Percentiles rank a stretch among this genome's conserved stretches.
These are phyloP conservation scores for Leishmania gerbilli DNA, from an alignment of 208 protist species.

Conservation along the genomic window DNA sequence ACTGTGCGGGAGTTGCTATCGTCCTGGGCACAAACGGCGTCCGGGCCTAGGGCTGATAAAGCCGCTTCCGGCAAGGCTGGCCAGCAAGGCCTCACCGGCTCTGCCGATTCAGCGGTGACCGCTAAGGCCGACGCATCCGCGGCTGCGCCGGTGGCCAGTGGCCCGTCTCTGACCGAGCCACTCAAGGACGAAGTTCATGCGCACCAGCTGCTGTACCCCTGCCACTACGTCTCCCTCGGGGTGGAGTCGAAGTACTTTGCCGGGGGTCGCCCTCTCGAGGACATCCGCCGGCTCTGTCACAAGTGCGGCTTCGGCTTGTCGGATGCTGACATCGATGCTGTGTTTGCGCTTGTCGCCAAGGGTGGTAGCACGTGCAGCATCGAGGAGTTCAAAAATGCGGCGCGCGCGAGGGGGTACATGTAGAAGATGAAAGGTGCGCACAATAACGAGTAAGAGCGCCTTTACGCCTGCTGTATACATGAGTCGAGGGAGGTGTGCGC, in stretches of 20 bases:
- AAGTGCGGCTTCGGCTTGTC: conserved; percentile 74
- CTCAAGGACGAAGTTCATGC: conserved; percentile 72
- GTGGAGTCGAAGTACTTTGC: conserved; percentile 87
- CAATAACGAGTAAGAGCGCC: neutral
- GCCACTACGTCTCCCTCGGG: conserved; percentile 77
- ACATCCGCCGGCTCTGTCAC: conserved; percentile 59
- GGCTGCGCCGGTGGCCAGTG: neutral
- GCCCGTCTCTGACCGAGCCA: neutral
- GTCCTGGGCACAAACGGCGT: conserved; percentile 43
- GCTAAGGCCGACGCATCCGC: neutral
- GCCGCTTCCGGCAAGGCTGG: neutral
- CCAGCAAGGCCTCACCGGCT: conserved; percentile 1
- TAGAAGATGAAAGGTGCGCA: conserved; percentile 16
- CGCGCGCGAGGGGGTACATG: conserved; percentile 69
- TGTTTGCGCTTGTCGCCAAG: conserved; percentile 54
- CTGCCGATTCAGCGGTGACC: neutral
- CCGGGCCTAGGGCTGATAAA: neutral
- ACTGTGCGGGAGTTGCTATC: conserved; percentile 58
- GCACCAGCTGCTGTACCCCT: conserved; percentile 81
- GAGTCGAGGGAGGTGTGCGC: neutral
- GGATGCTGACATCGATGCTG: conserved; percentile 69
- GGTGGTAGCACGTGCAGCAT: conserved; percentile 70
- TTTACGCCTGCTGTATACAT: neutral
- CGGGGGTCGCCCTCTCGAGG: conserved; percentile 63
- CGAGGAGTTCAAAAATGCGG: conserved; percentile 89